Percentiles rank a stretch among this genome's conserved stretches.
Evolutionary conservation across 768 basidiomycete species (phyloP).

Genomic region (Lactarius trivialis): DNA sequence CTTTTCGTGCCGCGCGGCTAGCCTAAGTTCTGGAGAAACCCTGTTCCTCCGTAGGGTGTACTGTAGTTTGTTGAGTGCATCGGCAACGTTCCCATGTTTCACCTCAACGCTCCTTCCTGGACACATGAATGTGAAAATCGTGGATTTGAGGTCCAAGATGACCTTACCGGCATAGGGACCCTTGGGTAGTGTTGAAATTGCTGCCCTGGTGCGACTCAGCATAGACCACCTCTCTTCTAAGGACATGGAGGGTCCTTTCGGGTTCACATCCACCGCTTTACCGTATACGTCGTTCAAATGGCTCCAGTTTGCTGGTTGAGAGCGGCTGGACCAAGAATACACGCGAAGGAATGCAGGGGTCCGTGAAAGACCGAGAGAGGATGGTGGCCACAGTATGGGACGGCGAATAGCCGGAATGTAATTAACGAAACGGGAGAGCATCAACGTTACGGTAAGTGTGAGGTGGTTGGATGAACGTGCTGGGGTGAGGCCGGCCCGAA

Average conservation of each 20-base stretch:
- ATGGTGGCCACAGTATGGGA: not conserved
- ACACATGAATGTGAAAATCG: conserved; percentile 8
- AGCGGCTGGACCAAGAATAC: not conserved
- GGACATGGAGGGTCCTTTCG: not conserved
- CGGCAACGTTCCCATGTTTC: conserved; percentile 36
- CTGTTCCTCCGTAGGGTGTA: conserved; percentile 47
- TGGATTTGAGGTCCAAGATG: not conserved
- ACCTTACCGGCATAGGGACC: conserved; percentile 19
- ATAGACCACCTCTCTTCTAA: conserved; percentile 12
- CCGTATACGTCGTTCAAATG: conserved; percentile 12
- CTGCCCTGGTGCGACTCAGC: conserved; percentile 10
- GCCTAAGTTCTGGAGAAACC: conserved; percentile 44
- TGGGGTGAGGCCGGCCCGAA: conserved; percentile 2
- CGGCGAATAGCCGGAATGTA: not conserved
- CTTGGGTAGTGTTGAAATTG: not conserved
- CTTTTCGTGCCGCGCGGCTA: conserved; percentile 68
- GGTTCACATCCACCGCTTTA: not conserved
- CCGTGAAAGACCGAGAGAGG: not conserved
- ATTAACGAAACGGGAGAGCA: conserved; percentile 4
- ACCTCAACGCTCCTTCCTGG: conserved; percentile 60
- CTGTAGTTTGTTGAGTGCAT: conserved; percentile 46
- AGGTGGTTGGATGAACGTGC: not conserved
- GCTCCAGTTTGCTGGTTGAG: conserved; percentile 11
- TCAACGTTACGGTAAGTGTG: conserved; percentile 10
- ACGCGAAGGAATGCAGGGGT: not conserved